These are phyloP conservation scores for Antarctomyces pellizariae DNA, from an alignment of 495 filamentous ascomycete genomes.

Conservation along the genomic window DNA sequence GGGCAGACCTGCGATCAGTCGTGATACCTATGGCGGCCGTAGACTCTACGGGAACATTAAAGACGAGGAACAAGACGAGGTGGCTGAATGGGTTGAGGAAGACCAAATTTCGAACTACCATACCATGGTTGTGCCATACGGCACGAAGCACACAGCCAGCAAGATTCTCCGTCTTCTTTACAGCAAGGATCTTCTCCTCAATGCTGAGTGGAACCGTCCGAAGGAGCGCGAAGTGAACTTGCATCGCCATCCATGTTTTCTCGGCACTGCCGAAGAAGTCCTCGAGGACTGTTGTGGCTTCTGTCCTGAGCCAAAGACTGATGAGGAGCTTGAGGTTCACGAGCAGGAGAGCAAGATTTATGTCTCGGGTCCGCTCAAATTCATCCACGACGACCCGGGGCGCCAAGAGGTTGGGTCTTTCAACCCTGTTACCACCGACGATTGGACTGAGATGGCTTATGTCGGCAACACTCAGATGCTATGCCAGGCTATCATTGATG, in stretches of 20 bases:
- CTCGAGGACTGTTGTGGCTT: slow-evolving; percentile 57
- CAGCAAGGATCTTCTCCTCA: slow-evolving; percentile 58
- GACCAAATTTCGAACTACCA: slow-evolving; percentile 57
- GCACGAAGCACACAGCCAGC: slow-evolving; percentile 38
- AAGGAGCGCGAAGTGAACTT: slow-evolving; percentile 47
- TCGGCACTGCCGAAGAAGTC: slow-evolving; percentile 41
- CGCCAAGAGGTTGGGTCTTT: slow-evolving; percentile 49
- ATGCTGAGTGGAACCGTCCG: slow-evolving; percentile 63
- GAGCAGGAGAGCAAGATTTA: slow-evolving; percentile 50
- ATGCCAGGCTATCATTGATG: slow-evolving; percentile 54
- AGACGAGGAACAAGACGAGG: slow-evolving; percentile 43
- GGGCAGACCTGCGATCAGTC: slow-evolving; percentile 26
- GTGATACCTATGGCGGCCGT: slow-evolving; percentile 8
- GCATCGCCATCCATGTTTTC: slow-evolving; percentile 59
- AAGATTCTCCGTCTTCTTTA: slow-evolving; percentile 61
- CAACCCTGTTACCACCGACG: slow-evolving; percentile 55
- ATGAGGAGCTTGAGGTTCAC: slow-evolving; percentile 42
- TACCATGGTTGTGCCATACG: slow-evolving; percentile 60
- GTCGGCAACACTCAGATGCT: slow-evolving; percentile 44
- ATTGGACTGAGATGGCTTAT: slow-evolving; percentile 67
- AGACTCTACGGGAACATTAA: slow-evolving; percentile 39
- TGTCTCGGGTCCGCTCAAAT: slow-evolving; percentile 42
- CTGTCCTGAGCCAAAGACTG: slow-evolving; percentile 41
- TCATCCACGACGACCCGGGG: slow-evolving; percentile 59
- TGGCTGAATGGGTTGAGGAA: slow-evolving; percentile 55